A percentile compares a stretch with the other conserved stretches of the same genome.
phyloP scores from a whole-genome alignment of 2,329 filamentous ascomycete species.

The Zymoseptoria pseudotritici region DNA sequence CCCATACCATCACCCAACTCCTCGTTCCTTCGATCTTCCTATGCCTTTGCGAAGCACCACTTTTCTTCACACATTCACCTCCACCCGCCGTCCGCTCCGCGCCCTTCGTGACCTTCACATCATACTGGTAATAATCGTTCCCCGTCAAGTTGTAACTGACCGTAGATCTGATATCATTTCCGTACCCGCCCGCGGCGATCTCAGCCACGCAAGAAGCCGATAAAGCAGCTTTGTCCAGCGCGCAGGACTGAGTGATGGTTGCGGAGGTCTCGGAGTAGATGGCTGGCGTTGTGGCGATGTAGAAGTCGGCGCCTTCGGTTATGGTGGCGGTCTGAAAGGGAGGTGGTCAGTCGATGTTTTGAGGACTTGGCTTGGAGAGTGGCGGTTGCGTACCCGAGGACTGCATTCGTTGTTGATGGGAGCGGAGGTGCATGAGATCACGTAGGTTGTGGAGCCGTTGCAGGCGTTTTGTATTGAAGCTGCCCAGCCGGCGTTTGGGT shows the following conservation, averaged over 20 bases:
- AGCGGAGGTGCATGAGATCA: constrained; percentile 17
- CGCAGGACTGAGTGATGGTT: constrained; percentile 18
- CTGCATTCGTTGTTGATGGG: constrained; percentile 10
- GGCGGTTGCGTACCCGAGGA: constrained; percentile 4
- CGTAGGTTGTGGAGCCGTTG: constrained; percentile 19
- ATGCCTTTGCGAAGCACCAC: neutral
- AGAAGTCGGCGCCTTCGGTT: constrained; percentile 17
- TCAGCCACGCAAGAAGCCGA: constrained; percentile 16
- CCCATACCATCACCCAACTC: neutral
- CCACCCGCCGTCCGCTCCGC: constrained; percentile 11
- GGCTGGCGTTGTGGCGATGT: constrained; percentile 17
- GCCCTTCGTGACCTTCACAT: constrained; percentile 15
- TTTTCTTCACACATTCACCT: constrained; percentile 12
- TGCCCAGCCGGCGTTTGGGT: constrained; percentile 18
- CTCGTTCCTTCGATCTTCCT: neutral
- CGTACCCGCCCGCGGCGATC: constrained; percentile 13
- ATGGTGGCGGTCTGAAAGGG: constrained; percentile 16
- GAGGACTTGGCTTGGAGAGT: neutral
- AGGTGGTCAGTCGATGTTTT: neutral
- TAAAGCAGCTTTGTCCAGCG: constrained; percentile 7
- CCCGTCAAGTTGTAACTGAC: constrained; percentile 18
- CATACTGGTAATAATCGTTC: constrained; percentile 15
- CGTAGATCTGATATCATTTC: constrained; percentile 12
- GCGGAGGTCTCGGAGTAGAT: constrained; percentile 20
- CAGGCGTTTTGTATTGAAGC: constrained; percentile 20